Conservation (phyloP, 2,329 filamentous ascomycete species). For the Sporothrix phasma region DNA sequence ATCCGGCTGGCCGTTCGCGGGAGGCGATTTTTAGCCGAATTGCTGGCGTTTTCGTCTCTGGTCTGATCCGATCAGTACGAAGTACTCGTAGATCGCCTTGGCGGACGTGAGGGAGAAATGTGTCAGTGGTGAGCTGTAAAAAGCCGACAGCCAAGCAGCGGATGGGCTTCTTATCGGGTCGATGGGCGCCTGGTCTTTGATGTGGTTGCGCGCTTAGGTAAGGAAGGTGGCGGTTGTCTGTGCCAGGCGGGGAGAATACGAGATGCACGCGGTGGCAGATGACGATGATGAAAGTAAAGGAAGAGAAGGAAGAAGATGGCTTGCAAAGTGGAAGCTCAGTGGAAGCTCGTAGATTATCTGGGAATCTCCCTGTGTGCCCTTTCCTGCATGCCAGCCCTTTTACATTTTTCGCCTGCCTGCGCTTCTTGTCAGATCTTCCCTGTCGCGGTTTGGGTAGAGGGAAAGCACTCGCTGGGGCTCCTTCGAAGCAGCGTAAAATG, state of each 20-base stretch:
- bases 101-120: not conserved
- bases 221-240: not conserved
- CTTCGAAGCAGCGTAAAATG: not conserved
- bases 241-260: slow-evolving; percentile 1
- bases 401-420: not conserved
- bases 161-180: not conserved
- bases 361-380: not conserved
- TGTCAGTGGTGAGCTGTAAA: not conserved
- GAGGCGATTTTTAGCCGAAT: not conserved
- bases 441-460: slow-evolving; percentile 2
- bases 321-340: slow-evolving; percentile 3
- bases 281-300: not conserved
- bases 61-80: too few relatives aligned
- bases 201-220: not conserved
- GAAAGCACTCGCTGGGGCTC: not conserved
- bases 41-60: not conserved
- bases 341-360: slow-evolving; percentile 4
- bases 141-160: not conserved
- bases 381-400: not conserved
- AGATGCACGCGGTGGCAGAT: not conserved
- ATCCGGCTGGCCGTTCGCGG: not conserved
- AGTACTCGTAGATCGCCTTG: slow-evolving; percentile 4
- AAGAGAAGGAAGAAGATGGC: not conserved
- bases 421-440: not conserved
- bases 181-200: not conserved